Conservation (phyloP, 164 flowering plant genomes). For the Euptelea pleiosperma region DNA sequence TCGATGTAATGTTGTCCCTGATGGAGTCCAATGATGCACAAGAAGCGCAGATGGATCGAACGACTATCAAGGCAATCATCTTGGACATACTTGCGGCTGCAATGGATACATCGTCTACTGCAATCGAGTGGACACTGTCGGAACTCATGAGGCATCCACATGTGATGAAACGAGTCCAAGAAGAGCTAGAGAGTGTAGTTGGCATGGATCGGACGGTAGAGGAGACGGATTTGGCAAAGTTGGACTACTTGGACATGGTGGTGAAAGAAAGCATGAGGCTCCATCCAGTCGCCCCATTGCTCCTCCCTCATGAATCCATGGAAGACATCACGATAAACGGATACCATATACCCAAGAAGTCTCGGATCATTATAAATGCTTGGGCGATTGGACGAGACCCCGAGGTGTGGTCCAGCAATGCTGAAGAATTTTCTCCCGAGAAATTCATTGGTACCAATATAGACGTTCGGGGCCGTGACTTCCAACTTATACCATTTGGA, state of each 20-base stretch:
- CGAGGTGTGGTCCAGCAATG: too few species aligned
- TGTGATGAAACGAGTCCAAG: slow-evolving; percentile 1
- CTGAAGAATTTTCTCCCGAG: too few species aligned
- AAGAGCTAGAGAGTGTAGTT: not conserved
- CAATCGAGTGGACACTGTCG: slow-evolving; percentile 18
- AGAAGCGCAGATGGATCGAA: not conserved
- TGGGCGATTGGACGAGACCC: too few species aligned
- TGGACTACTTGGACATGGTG: slow-evolving; percentile 3
- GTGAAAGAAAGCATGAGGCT: slow-evolving; percentile 9
- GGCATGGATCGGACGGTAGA: slow-evolving; percentile 2
- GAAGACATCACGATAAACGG: too few species aligned
- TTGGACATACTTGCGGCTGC: slow-evolving; percentile 13
- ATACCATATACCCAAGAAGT: too few species aligned
- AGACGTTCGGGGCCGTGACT: too few species aligned
- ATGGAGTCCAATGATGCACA: not conserved
- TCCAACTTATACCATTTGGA: too few species aligned
- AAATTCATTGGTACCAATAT: too few species aligned
- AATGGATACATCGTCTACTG: slow-evolving; percentile 19
- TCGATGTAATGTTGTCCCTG: slow-evolving; percentile 12
- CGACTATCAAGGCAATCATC: not conserved
- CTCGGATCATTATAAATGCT: too few species aligned
- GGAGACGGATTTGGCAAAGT: not conserved
- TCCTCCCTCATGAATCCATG: too few species aligned
- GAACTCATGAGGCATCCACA: slow-evolving; percentile 6
- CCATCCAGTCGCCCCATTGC: too few species aligned